Percentiles rank a stretch among this genome's conserved stretches.
Conservation (phyloP, 306 rosid genomes). For the Aeschynomene evenia region DNA sequence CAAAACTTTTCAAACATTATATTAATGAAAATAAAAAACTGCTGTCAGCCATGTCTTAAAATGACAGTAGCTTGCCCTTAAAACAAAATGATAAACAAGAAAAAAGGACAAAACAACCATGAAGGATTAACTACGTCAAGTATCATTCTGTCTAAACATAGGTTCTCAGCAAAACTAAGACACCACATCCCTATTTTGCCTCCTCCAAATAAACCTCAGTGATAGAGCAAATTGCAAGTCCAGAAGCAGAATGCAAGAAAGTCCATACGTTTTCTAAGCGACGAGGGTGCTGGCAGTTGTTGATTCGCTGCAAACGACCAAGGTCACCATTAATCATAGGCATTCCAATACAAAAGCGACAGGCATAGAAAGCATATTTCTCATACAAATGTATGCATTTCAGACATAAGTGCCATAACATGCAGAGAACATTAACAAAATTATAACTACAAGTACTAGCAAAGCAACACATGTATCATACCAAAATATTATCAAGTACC, state of each 20-base stretch:
- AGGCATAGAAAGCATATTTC: not conserved
- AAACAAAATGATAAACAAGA: not conserved
- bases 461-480: not conserved
- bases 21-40: constrained; percentile 2
- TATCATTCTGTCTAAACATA: constrained; percentile 14
- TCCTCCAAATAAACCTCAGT: constrained; percentile 17
- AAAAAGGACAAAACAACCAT: not conserved
- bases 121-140: constrained; percentile 7
- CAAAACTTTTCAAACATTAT: not conserved
- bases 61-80: constrained; percentile 9
- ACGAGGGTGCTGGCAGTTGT: constrained; percentile 58
- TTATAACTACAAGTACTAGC: not conserved
- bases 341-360: not conserved
- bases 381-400: not conserved
- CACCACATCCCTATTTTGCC: constrained; percentile 17
- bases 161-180: not conserved
- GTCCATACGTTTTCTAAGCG: constrained; percentile 29
- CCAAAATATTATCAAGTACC: not conserved
- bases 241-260: not conserved
- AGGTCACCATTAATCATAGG: not conserved
- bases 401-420: not conserved
- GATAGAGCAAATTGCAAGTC: constrained; percentile 1
- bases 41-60: constrained; percentile 10
- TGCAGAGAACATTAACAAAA: not conserved
- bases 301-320: constrained; percentile 41